phyloP scores from a whole-genome alignment of 306 rosid species.

The Castanea sativa region DNA sequence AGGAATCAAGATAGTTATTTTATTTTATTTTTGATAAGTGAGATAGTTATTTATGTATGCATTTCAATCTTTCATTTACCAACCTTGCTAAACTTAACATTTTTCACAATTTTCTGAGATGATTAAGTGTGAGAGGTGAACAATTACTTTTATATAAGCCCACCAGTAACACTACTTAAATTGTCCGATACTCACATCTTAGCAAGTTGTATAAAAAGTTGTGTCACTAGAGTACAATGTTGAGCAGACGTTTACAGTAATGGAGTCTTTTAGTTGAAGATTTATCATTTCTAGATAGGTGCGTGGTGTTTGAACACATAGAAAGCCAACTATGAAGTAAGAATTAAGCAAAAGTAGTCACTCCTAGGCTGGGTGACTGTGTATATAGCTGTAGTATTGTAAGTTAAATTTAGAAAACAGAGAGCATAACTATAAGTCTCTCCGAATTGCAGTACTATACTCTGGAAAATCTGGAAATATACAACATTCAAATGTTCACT shows the following conservation, averaged over 20 bases:
- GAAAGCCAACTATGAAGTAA: not conserved
- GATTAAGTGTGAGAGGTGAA: too few species aligned
- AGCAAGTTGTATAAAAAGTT: too few species aligned
- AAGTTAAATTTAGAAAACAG: not conserved
- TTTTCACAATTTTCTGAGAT: too few species aligned
- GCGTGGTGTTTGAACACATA: not conserved
- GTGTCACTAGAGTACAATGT: too few species aligned
- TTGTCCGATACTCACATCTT: too few species aligned
- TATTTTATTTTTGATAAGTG: not conserved
- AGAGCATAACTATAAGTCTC: not conserved
- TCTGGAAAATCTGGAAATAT: not conserved
- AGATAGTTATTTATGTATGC: too few species aligned
- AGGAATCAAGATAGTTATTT: not conserved
- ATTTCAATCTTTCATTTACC: not conserved
- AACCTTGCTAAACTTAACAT: too few species aligned
- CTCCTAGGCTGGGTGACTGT: not conserved
- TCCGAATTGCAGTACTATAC: not conserved
- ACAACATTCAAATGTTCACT: not conserved
- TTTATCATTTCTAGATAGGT: too few species aligned
- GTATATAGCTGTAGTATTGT: not conserved
- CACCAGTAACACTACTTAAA: too few species aligned
- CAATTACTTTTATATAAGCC: too few species aligned
- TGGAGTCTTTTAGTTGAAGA: too few species aligned
- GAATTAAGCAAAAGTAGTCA: not conserved
- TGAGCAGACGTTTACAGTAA: too few species aligned